Evolutionary conservation across 345 rosid species (phyloP), one percentile per base, ranked within the genome.

Genomic region (Populus simonii): DNA sequence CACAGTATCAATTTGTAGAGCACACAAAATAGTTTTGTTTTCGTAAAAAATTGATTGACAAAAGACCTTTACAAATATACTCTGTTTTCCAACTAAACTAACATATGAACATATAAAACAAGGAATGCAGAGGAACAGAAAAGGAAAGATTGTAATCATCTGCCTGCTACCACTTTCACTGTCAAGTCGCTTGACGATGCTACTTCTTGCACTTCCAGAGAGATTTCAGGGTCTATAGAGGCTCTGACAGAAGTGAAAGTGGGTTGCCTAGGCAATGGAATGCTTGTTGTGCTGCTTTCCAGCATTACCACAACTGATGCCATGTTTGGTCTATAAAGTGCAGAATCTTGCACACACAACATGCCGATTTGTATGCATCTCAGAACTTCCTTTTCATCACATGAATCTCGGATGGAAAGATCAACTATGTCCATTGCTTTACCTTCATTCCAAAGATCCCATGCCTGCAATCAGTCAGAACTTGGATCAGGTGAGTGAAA

Each of bases 171-270:
- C 80, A 84, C 84, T 12, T 92, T 84, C 74, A 87, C 86, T 3
- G 97, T 89, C 53, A 90, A 15, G 71, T 86, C 88, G 41, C 87
- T 92, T 55, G 93, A 87, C 66, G 91, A 82, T 53, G 78, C 87
- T 68, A 77, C 77, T 53, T 88, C 93, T 2, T 82, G 90, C 74
- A 79, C 80, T 23, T 87, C 89, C 39, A 71, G 12, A 25, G 27
- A 75, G 2, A 27, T n/a, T 4, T 88, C 85, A 1, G 79, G 55
- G 62, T 87, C 94, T 8, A 84, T 78, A 12, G 83, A 85, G 66
- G 82, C 78, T 73, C 92, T 86, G 74, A 63, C 78, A 31, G 92
- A 92, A 69, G 90, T 84, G 43, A 67, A 81, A 51, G 80, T 81
- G 18, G 83, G 83, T 63, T 81, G 83, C 29, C 77, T 57, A 0